Evolutionary conservation across 1,139 yeast genomes (phyloP).

Genomic region (Komagataea norvegica): DNA sequence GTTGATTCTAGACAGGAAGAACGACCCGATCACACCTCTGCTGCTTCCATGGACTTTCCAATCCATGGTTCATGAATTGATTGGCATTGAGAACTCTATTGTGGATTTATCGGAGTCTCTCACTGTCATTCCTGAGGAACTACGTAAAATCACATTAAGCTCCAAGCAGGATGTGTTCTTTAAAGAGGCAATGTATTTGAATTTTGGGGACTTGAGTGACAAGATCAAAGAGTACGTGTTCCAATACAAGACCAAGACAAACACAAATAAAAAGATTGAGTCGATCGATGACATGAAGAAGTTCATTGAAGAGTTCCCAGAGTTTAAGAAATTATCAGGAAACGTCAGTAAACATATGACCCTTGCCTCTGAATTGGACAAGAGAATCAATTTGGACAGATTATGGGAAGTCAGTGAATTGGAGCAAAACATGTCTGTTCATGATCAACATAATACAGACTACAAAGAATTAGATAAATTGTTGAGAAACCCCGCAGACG

Average conservation of each 20-base stretch:
- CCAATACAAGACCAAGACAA: constrained; percentile 75
- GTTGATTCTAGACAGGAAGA: constrained; percentile 75
- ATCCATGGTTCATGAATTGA: constrained; percentile 91
- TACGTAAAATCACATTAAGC: constrained; percentile 57
- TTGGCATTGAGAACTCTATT: constrained; percentile 77
- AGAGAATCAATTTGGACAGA: constrained; percentile 52
- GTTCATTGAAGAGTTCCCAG: constrained; percentile 89
- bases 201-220: constrained; percentile 93
- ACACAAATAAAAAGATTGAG: constrained; percentile 63
- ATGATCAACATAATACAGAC: constrained; percentile 50
- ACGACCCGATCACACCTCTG: constrained; percentile 90
- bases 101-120: constrained; percentile 53
- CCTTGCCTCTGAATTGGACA: constrained; percentile 78
- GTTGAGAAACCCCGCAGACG: constrained; percentile 29
- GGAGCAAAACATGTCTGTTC: constrained; percentile 80
- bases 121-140: constrained; percentile 36
- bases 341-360: constrained; percentile 94
- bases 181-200: constrained; percentile 74
- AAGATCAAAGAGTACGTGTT: constrained; percentile 81
- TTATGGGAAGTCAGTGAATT: constrained; percentile 86
- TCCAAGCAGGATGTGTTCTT: constrained; percentile 73
- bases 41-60: constrained; percentile 97
- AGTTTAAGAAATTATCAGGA: constrained; percentile 78
- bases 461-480: constrained; percentile 43
- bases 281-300: constrained; percentile 85